phyloP scores from a whole-genome alignment of 1,284 basidiomycete genomes.

The Pisolithus thermaeus region DNA sequence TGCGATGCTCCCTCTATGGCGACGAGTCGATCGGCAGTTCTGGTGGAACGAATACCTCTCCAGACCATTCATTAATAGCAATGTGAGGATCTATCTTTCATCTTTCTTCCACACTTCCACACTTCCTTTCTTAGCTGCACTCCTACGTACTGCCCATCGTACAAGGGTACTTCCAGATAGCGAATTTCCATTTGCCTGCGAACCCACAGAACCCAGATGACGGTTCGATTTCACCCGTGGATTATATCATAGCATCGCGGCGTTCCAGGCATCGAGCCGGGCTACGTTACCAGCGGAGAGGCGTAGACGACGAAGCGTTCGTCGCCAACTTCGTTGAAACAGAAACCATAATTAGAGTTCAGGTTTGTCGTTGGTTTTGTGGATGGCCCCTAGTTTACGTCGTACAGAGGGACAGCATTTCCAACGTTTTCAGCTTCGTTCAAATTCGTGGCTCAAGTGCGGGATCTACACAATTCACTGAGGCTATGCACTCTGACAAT shows the following conservation, averaged over 20 bases:
- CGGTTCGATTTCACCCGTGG: conserved; percentile 41
- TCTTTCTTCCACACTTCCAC: neutral
- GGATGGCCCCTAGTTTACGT: conserved; percentile 2
- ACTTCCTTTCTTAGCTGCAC: conserved; percentile 33
- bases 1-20: conserved; percentile 73
- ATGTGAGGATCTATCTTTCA: conserved; percentile 38
- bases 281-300: conserved; percentile 91
- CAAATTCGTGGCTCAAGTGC: conserved; percentile 86
- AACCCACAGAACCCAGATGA: conserved; percentile 43
- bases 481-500: conserved; percentile 5
- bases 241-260: conserved; percentile 76
- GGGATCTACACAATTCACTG: conserved; percentile 18
- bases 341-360: conserved; percentile 79
- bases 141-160: conserved; percentile 68
- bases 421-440: conserved; percentile 81
- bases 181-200: conserved; percentile 53
- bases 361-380: conserved; percentile 40
- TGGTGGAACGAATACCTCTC: conserved; percentile 89
- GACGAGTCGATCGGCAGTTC: conserved; percentile 75
- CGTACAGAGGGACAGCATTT: conserved; percentile 56
- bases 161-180: conserved; percentile 68
- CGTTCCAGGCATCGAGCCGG: conserved; percentile 90
- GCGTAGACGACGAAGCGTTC: conserved; percentile 81
- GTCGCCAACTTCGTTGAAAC: conserved; percentile 93
- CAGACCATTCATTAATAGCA: conserved; percentile 70